A percentile compares a stretch with the other conserved stretches of the same genome.
Evolutionary conservation across 1,139 yeast species (phyloP).

Genomic region (Debaryomyces udenii): DNA sequence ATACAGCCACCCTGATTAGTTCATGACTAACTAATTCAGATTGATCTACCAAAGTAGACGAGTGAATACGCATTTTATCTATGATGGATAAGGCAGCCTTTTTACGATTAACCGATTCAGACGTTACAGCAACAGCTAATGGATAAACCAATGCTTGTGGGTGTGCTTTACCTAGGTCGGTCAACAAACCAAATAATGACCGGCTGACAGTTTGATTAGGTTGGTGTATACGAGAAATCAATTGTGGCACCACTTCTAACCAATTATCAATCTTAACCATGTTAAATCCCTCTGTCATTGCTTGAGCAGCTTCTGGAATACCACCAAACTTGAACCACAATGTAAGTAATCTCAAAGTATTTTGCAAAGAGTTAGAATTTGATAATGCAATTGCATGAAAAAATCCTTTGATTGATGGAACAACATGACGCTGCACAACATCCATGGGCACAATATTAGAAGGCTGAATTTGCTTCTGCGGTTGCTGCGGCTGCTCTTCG

Average conservation of each 20-base stretch:
- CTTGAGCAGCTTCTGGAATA: conserved; percentile 83
- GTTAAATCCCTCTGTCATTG: conserved; percentile 88
- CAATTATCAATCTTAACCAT: conserved; percentile 91
- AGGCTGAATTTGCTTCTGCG: conserved; percentile 16
- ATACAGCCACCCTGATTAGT: conserved; percentile 88
- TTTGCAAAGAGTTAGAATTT: conserved; percentile 85
- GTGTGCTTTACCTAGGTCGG: conserved; percentile 91
- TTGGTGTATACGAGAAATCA: conserved; percentile 95
- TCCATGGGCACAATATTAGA: conserved; percentile 50
- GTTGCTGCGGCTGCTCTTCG: conserved; percentile 11
- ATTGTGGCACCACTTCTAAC: conserved; percentile 94
- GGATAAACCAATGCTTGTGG: conserved; percentile 98
- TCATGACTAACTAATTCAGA: conserved; percentile 94
- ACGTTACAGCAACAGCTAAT: conserved; percentile 91
- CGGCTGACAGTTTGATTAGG: conserved; percentile 85
- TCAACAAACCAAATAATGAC: conserved; percentile 74
- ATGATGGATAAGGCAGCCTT: conserved; percentile 90
- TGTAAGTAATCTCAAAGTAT: conserved; percentile 84
- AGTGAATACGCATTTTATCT: conserved; percentile 89
- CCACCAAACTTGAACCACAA: conserved; percentile 98
- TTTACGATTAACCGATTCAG: conserved; percentile 87
- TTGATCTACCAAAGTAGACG: conserved; percentile 83
- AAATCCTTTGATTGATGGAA: conserved; percentile 93
- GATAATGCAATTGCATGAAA: conserved; percentile 93
- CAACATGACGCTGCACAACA: conserved; percentile 80